Base-by-base conservation (phyloP, 257 asterid genomes). In the Solanum paucissectum region DNA sequence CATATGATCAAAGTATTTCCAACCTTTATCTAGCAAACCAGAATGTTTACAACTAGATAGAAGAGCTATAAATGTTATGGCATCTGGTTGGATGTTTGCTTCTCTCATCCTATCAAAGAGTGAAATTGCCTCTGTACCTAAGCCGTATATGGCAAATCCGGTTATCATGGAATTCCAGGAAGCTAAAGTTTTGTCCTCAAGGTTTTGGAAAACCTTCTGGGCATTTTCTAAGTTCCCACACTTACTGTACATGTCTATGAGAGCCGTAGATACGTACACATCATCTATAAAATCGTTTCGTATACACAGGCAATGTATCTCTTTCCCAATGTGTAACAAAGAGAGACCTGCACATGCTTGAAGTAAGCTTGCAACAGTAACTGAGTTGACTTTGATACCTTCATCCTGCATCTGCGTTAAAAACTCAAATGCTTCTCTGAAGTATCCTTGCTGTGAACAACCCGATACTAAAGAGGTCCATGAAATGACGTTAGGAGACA, bases 381-480 rank as follows among this genome's bases (percentile, higher is more conserved):
- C 88, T 2, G 92, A 88, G 89, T 93, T 93, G 10, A 94, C 94
- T 87, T 88, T 90, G 21, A 92, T 76, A 34, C 95, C 94, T 86
- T 89, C 91, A 16, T 76, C 85, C 58, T 91, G 95, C 97, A 92
- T 94, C 82, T 90, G 90, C 88, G 87, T 74, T 90, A 88, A 89
- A 83, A 87, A 91, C 52, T 89, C 87, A 12, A 94, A 88, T n/a
- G 94, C 94, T 8, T 91, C 89, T 46, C 88, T 87, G 60, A 86
- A 60, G 74, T 86, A 83, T 77, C 95, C 95, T 7, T 86, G 92
- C 87, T 92, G 94, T 55, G 93, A 85, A 86, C 94, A 91, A 58
- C 95, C 94, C 23, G 97, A 93, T 86, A 94, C 90, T 55, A 94
- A 90, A 87, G 97, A 91, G 73, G 97, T 93, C 97, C 97, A 94